Base-by-base conservation (phyloP, 2,329 filamentous ascomycete species). In the Keithomyces neogunnii region DNA sequence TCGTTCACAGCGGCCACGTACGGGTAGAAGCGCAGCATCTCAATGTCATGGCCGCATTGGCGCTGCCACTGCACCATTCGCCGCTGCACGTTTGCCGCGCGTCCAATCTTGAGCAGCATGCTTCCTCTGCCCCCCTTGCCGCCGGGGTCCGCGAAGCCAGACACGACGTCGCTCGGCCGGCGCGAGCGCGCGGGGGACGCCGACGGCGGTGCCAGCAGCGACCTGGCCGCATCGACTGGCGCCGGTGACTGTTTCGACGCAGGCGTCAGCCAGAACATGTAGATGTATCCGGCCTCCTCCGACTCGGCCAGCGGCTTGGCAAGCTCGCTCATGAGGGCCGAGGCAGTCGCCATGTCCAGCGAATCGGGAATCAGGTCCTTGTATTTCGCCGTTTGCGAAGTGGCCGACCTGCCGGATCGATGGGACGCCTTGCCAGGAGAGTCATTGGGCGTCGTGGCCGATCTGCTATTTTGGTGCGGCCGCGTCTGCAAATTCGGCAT, bases 181-280 rank as follows among this genome's bases (percentile, higher is more conserved):
- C 79, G 70, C 29, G 66, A 68, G 28, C 66, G 63, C 10, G 66
- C 60, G 46, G 60, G 60, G 57, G 50, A 67, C 49, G 66, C 68
- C 43, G 72, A 62, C 2, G 76, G 71, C 1, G 82, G 77, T 0
- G 74, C 69, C 42, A 85, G 74, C 47, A 87, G 72, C 9, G 80
- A 77, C 7, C 80, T 74, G 26, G 81, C 78, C 43, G 81, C 73
- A 56, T 82, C 84, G 36, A 74, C 73, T 0, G 84, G 75, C 0
- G 81, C 75, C 1, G 76, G 71, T 0, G 78, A 66, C 0, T 75
- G 65, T 6, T 80, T 70, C 2, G 76, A 77, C 5, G 59, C 58
- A 33, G 89, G 84, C 0, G 89, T 96, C 28, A 96, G 77, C 90
- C 92, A 96, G 76, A 97, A 99, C 68, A 99, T 95, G 76, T 99